Conservation (phyloP, 1,284 basidiomycete genomes). For the Testicularia cyperi region DNA sequence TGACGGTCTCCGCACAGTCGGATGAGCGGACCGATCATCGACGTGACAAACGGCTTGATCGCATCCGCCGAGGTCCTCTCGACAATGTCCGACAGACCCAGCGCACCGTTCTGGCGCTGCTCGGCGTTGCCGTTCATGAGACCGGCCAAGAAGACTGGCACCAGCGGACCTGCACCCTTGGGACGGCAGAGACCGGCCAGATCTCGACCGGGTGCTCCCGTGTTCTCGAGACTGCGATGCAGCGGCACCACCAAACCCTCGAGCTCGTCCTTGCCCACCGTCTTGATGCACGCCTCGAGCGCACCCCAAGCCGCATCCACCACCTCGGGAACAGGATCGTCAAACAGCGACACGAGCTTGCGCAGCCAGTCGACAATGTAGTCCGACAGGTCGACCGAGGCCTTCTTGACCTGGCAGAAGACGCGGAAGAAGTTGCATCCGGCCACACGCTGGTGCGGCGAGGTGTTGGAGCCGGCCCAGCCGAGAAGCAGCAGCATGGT, state of each 20-base stretch:
- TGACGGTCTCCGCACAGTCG: constrained; percentile 59
- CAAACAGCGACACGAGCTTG: constrained; percentile 82
- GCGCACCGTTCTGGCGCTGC: constrained; percentile 81
- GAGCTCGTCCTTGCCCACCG: constrained; percentile 86
- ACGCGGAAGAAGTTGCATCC: constrained; percentile 49
- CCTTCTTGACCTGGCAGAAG: constrained; percentile 49
- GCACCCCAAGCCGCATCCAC: constrained; percentile 81
- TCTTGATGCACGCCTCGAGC: constrained; percentile 85
- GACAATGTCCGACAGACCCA: constrained; percentile 90
- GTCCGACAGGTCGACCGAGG: constrained; percentile 42
- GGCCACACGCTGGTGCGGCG: constrained; percentile 36
- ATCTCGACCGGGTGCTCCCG: constrained; percentile 74
- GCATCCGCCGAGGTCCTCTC: constrained; percentile 83
- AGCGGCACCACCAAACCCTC: constrained; percentile 70
- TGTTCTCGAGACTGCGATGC: constrained; percentile 81
- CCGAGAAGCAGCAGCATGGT: constrained; percentile 57
- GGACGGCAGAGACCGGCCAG: constrained; percentile 87
- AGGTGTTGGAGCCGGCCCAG: constrained; percentile 48
- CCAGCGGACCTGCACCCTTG: constrained; percentile 83
- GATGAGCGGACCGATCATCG: constrained; percentile 93
- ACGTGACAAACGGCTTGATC: constrained; percentile 94
- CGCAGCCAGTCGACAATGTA: constrained; percentile 94
- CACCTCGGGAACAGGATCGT: constrained; percentile 74
- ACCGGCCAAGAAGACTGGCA: constrained; percentile 86
- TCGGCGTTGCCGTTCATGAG: constrained; percentile 64